Base-by-base conservation (phyloP, 1,284 basidiomycete genomes). In the Trichosporon inkin region DNA sequence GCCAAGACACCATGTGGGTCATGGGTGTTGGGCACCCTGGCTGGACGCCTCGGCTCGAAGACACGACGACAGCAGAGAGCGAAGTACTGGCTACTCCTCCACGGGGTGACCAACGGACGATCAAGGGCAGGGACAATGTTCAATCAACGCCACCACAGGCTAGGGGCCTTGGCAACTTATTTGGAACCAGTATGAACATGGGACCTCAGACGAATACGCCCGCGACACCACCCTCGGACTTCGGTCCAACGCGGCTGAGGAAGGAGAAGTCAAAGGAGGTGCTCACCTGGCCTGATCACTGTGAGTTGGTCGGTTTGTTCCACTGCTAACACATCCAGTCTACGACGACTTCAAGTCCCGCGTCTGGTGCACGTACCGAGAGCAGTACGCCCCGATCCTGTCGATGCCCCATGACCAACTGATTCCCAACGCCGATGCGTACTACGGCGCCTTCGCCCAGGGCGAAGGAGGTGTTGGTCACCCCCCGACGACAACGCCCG, bases 311-410 rank as follows among this genome's bases (percentile, higher is more conserved):
- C n/a, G 4, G 17, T 20, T 20, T 34, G n/a, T 19, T 32, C 14
- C 11, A 14, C 14, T 14, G 6, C 51, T 53, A 17, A 36, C 34
- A 10, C n/a, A 22, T 19, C 0, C 84, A 55, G 96, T 96, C 75
- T 92, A 92, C 72, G 81, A 85, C n/a, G 92, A 96, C 78, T 96
- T 94, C 75, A 86, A 86, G 1, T 90, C 89, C 0, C 82, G 88
- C 10, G 82, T 96, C 61, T 95, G 92, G 88, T 83, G 92, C 56
- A 95, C 92, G 0, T 97, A 96, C 77, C 88, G 93, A n/a, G 87
- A 85, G 1, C 88, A 92, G 56, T 95, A 94, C 67, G 80, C 85
- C 1, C 87, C 90, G 1, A 93, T 96, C 66, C 82, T 86, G 22
- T 87, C 91, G 64, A 55, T 79, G 11, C 68, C 74, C 1, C 66